Base-by-base conservation (phyloP, 148 eudicot species). In the Silene latifolia region DNA sequence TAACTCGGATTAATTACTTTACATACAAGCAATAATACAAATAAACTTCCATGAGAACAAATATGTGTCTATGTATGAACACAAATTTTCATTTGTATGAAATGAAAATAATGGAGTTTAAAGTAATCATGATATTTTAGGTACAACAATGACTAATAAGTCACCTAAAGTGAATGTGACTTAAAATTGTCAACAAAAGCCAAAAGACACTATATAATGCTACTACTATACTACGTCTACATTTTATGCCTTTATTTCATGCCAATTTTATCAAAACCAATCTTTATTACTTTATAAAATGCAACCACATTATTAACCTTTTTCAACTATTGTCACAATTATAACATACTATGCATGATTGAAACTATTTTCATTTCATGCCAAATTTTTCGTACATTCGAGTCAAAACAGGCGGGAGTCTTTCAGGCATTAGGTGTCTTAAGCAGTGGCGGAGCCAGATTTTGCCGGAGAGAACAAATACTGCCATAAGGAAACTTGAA, bases 171-270 rank as follows among this genome's bases (percentile, higher is more conserved):
- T 68, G 57, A 60, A 53, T n/a, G 20, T 8, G 78, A 66, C 72
- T 66, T 75, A 17, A 67, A 53, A 27, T 65, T 65, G 72, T 75
- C 71, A 75, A 75, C 71, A 65, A 65, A 66, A 29, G 63, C 47
- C 35, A 74, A 65, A 44, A 18, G 18, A 63, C 29, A 66, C 63
- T 25, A 53, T 24, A 1, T 47, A 46, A 2, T 67, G 56, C 42
- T 61, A n/a, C 42, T 61, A 62, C 14, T 72, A 32, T 32, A 48
- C 74, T 29, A 19, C 44, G 44, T 39, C 44, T 39, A 39, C 44
- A 39, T 39, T 39, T 39, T 39, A 39, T 39, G 44, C 44, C 44
- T 39, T 39, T 39, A 39, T 39, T 6, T 39, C 44, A 39, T 39
- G 44, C 44, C 44, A 39, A 6, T 39, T 39, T 39, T 39, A 39